Percentiles rank a stretch among this genome's conserved stretches.
phyloP scores from a whole-genome alignment of 768 basidiomycete species.

The Leccinum subgranulosum region DNA sequence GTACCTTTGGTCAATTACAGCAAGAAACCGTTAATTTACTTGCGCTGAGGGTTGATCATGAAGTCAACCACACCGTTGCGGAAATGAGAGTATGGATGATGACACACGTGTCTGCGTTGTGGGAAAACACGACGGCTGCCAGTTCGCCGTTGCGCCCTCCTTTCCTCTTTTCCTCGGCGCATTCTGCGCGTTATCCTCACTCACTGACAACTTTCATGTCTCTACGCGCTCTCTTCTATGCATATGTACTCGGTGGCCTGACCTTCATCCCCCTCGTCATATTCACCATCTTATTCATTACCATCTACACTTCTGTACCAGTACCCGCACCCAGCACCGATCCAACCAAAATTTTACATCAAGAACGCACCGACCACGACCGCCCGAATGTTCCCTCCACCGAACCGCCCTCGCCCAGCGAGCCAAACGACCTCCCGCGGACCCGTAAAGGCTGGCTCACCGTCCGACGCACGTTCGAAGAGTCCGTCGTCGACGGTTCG shows the following conservation, averaged over 20 bases:
- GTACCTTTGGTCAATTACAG: neutral
- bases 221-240: conserved; percentile 69
- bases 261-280: conserved; percentile 84
- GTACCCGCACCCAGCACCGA: conserved; percentile 51
- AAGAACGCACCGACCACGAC: conserved; percentile 21
- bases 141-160: neutral
- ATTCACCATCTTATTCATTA: conserved; percentile 51
- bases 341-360: conserved; percentile 27
- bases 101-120: conserved; percentile 13
- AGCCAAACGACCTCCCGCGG: conserved; percentile 55
- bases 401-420: conserved; percentile 19
- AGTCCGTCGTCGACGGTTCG: conserved; percentile 55
- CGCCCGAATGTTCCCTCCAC: conserved; percentile 24
- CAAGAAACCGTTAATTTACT: too few relatives aligned
- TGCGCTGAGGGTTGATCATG: too few relatives aligned
- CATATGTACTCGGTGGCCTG: conserved; percentile 86
- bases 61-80: conserved; percentile 6
- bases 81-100: conserved; percentile 7
- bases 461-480: conserved; percentile 76
- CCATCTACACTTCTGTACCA: conserved; percentile 86
- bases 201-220: conserved; percentile 38
- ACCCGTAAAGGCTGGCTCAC: conserved; percentile 82
- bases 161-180: neutral
- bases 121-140: conserved; percentile 7
- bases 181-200: neutral